Evolutionary conservation across 441 rosid genomes (phyloP), one percentile per base, ranked within the genome.

Genomic region (Hypseocharis bilobata): DNA sequence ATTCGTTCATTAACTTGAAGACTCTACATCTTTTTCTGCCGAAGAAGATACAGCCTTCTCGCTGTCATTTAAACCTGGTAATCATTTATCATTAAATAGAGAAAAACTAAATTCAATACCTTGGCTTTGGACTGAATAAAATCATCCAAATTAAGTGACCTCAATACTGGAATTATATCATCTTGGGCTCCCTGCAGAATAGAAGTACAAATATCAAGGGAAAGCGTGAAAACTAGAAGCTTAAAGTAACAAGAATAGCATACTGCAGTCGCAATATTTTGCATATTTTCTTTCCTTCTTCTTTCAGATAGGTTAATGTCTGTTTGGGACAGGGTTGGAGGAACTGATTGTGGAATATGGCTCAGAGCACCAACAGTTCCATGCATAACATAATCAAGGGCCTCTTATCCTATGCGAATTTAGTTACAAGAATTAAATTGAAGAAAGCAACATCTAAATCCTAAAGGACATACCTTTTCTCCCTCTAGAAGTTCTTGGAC

Each of bases 401-500:
- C 14, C 16, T n/a, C 20, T 19, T 23, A 47, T 16, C 22, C 25
- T 16, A 17, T 47, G 54, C 6, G 22, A 47, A 17, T 16, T 3
- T 17, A 47, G 54, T 32, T 45, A 16, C 22, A 45, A 40, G 47
- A 40, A 45, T 7, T 17, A 17, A 4, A 47, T 47, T 47, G 7
- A 47, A 47, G 54, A 47, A 47, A 19, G 25, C 62, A 44, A 25
- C 45, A 63, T 23, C n/a, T 17, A 58, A 64, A 60, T 51, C 51
- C 59, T 65, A 60, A 64, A 57, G 32, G 42, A 34, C 23, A 57
- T 71, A 23, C 76, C 63, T 71, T 82, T 83, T 88, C 98, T 72
- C 85, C 81, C 68, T 86, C 91, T 47, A 90, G 68, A 70, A 92
- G 84, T 80, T 92, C 96, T 79, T 92, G 92, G 22, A 90, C 92